These are phyloP conservation scores for Hymenoscyphus fructigenus DNA, from an alignment of 2,329 filamentous ascomycete genomes.

Conservation along the genomic window DNA sequence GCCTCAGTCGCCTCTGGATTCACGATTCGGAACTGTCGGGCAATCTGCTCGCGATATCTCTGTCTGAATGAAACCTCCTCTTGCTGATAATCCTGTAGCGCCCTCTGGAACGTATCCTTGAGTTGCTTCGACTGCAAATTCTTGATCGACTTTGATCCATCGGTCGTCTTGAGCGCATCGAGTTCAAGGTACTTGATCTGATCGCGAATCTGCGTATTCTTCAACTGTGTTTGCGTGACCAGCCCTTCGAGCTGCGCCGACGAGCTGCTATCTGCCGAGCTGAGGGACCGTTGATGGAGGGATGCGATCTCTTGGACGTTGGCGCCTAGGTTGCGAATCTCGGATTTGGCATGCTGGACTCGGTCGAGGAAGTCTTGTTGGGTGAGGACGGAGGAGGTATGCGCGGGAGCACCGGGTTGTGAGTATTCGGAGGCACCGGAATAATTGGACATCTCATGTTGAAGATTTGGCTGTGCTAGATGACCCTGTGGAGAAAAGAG, in stretches of 20 bases:
- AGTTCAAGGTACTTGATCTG: slow-evolving; percentile 74
- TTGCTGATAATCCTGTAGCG: slow-evolving; percentile 67
- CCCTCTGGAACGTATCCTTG: slow-evolving; percentile 70
- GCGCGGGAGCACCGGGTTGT: slow-evolving; percentile 26
- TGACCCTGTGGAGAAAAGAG: slow-evolving; percentile 14
- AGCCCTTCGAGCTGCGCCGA: slow-evolving; percentile 59
- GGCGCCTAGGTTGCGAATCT: slow-evolving; percentile 65
- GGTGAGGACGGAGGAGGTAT: slow-evolving; percentile 46
- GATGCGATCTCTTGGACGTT: slow-evolving; percentile 67
- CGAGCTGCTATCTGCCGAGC: slow-evolving; percentile 57
- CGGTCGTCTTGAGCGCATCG: slow-evolving; percentile 64
- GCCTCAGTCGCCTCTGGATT: slow-evolving; percentile 76
- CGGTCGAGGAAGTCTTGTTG: slow-evolving; percentile 68
- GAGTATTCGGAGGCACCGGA: slow-evolving; percentile 31
- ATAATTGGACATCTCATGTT: slow-evolving; percentile 33
- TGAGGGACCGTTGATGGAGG: slow-evolving; percentile 70
- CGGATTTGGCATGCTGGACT: slow-evolving; percentile 63
- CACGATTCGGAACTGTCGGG: slow-evolving; percentile 77
- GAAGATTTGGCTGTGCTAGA: slow-evolving; percentile 24
- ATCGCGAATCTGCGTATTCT: slow-evolving; percentile 74
- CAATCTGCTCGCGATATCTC: slow-evolving; percentile 74
- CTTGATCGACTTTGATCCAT: slow-evolving; percentile 64
- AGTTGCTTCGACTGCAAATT: slow-evolving; percentile 71
- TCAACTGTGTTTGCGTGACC: slow-evolving; percentile 67
- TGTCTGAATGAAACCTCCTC: slow-evolving; percentile 71